A percentile compares a stretch with the other conserved stretches of the same genome.
Conservation (phyloP, 2,329 filamentous ascomycete genomes). For the Cercospora sesami region DNA sequence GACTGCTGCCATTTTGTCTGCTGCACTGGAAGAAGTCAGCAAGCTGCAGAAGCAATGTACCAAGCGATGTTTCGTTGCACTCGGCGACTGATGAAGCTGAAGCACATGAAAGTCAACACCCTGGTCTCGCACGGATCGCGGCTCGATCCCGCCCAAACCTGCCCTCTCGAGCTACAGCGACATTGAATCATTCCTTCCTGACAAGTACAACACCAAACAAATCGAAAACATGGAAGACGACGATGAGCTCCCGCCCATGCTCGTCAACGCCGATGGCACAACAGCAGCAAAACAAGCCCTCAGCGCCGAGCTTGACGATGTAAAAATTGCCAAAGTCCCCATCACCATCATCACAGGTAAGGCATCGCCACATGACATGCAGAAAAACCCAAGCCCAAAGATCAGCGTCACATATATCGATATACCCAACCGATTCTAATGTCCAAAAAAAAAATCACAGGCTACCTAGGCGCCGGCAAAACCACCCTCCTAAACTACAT, state of each 20-base stretch:
- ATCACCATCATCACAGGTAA: conserved; percentile 82
- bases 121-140: background rate
- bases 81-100: background rate
- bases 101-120: conserved; percentile 6
- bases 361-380: conserved; percentile 15
- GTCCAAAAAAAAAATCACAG: conserved; percentile 48
- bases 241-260: conserved; percentile 63
- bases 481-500: conserved; percentile 96
- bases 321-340: conserved; percentile 65
- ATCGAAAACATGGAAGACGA: conserved; percentile 58
- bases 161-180: background rate
- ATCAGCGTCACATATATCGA: no score
- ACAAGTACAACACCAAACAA: background rate
- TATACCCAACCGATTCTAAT: background rate
- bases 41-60: background rate
- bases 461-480: conserved; percentile 93
- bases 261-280: conserved; percentile 53
- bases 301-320: conserved; percentile 49
- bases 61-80: background rate
- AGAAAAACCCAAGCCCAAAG: no score
- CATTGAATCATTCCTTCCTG: background rate
- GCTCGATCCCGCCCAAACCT: background rate
- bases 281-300: conserved; percentile 27
- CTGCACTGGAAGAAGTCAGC: background rate
- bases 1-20: conserved; percentile 37